phyloP scores from a whole-genome alignment of 106 monocot genomes.

The Acorus gramineus region DNA sequence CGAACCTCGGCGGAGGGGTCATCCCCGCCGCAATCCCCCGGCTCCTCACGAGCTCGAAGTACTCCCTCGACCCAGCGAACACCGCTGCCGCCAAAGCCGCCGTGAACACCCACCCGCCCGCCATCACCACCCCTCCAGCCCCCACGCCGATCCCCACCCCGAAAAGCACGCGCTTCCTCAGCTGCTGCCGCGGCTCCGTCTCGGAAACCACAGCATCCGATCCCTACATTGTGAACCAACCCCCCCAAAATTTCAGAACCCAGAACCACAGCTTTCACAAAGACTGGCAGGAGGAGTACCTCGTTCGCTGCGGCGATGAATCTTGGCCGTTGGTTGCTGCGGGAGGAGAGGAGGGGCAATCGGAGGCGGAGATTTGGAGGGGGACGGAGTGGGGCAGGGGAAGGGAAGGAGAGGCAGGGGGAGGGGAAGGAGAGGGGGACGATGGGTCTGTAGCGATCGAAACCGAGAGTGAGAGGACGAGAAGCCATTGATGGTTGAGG shows the following conservation, averaged over 20 bases:
- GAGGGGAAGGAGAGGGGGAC: not conserved
- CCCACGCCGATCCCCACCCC: slow-evolving; percentile 72
- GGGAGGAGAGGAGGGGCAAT: slow-evolving; percentile 3
- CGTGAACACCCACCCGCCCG: slow-evolving; percentile 87
- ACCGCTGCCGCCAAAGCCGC: slow-evolving; percentile 45
- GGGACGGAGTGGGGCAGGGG: not conserved
- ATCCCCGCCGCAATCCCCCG: slow-evolving; percentile 63
- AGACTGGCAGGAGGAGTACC: not conserved
- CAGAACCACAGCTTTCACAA: slow-evolving; percentile 4
- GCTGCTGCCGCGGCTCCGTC: slow-evolving; percentile 25
- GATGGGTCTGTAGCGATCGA: too few species aligned
- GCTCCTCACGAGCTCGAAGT: slow-evolving; percentile 76
- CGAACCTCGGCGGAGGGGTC: slow-evolving; percentile 86
- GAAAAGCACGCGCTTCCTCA: slow-evolving; percentile 61
- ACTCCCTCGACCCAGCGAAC: slow-evolving; percentile 63
- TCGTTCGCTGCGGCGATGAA: not conserved
- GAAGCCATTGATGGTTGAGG: too few species aligned
- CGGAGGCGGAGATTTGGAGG: not conserved
- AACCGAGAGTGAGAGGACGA: too few species aligned
- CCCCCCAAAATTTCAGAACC: not conserved
- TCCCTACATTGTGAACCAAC: slow-evolving; percentile 5
- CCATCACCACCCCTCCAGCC: slow-evolving; percentile 50
- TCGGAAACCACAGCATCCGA: slow-evolving; percentile 14
- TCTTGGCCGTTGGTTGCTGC: not conserved
- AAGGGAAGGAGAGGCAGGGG: not conserved